phyloP scores from a whole-genome alignment of 352 stramenopile species.

The Nothophytophthora sp. region DNA sequence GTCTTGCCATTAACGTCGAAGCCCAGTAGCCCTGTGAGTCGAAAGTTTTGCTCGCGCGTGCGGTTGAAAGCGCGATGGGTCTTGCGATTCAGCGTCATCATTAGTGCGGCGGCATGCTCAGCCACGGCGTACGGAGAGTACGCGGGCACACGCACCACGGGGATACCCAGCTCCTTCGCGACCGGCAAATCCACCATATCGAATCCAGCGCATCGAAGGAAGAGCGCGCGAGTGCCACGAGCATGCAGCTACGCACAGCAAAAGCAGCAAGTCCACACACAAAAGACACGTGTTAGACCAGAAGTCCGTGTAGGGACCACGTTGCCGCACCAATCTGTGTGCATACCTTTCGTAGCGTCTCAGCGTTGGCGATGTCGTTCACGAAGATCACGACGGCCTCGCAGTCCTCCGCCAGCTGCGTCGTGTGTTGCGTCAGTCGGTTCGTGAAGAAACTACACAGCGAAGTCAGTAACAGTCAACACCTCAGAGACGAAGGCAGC shows the following conservation, averaged over 20 bases:
- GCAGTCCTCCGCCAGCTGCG: conserved; percentile 48
- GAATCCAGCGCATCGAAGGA: conserved; percentile 72
- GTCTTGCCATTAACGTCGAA: conserved; percentile 70
- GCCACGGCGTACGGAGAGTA: conserved; percentile 72
- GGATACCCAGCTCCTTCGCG: conserved; percentile 45
- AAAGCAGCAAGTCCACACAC: background rate
- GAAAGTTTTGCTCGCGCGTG: conserved; percentile 63
- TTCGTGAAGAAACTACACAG: conserved; percentile 53
- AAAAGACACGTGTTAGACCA: background rate
- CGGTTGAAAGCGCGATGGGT: conserved; percentile 57
- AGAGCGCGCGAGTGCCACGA: conserved; percentile 54
- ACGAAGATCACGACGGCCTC: conserved; percentile 81
- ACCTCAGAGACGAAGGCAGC: background rate
- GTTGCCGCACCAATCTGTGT: no score
- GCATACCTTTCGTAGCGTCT: conserved; percentile 45
- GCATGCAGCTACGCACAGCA: conserved; percentile 28
- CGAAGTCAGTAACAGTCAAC: background rate
- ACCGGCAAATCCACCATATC: conserved; percentile 59
- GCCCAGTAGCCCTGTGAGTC: conserved; percentile 42
- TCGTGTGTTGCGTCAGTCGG: conserved; percentile 52
- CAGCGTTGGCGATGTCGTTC: conserved; percentile 71
- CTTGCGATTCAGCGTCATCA: conserved; percentile 76
- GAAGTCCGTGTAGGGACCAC: no score
- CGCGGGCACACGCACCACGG: conserved; percentile 54
- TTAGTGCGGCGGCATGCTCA: conserved; percentile 59